Base-by-base conservation (phyloP, 2,329 filamentous ascomycete species). In the Fusarium ramigenum region DNA sequence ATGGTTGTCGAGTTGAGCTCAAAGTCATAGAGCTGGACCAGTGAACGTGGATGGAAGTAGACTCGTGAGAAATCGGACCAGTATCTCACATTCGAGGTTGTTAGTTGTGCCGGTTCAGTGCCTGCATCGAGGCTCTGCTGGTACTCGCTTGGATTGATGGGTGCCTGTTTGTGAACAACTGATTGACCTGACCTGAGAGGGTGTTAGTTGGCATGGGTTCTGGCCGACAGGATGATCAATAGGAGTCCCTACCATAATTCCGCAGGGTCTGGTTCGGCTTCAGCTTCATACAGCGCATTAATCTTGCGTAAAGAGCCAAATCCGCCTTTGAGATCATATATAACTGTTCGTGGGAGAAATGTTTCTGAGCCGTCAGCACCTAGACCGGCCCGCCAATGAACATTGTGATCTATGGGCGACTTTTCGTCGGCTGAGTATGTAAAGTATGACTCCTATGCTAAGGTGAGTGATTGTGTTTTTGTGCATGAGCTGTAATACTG, bases 61-160 rank as follows among this genome's bases (percentile, higher is more conserved):
- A 96, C 89, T 32, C 94, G 90, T 75, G 94, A 97, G 82, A 95
- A 98, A 82, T 99, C 96, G 37, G 95, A 97, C 96, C 96, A 99
- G 84, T 96, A 98, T 60, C 94, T 90, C n/a, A 98, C 93, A 16
- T 89, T 88, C 11, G 91, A 88, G 3, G 90, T 86, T 3, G 88
- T 92, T 25, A 97, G 87, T 59, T 86, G 84, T 0, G 93, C 88
- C 0, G 93, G 89, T 10, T 91, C 87, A 7, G 88, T 81, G 28
- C 94, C 95, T 36, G 90, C 83, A 75, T 98, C 93, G 7, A 98
- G 89, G 72, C 91, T 92, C 78, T 90, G 87, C 78, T 97, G 94
- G 81, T 97, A 98, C 52, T 90, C 85, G 78, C 90, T 94, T 66
- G 89, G 89, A 42, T 87, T 84, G 59, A 98, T 93, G 14, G 88